Base-by-base conservation (phyloP, 176 grass and related monocot genomes). In the Triticum dicoccoides region DNA sequence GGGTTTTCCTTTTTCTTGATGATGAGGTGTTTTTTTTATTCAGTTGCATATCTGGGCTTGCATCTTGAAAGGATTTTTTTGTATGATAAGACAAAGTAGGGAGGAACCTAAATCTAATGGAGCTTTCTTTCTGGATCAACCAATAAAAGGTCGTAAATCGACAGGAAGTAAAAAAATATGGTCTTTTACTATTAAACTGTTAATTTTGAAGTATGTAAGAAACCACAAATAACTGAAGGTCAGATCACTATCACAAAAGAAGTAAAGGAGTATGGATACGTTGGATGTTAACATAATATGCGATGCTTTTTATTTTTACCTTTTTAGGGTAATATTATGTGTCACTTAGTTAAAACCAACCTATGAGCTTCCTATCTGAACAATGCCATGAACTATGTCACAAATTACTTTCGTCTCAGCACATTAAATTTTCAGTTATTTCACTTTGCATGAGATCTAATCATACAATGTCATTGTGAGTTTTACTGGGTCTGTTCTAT, bases 1-100 rank as follows among this genome's bases (percentile, higher is more conserved):
- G 25, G 20, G 69, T 35, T 81, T 29, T 11, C 23, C 33, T 69
- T 90, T 69, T 90, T 87, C 24, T 76, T 67, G 15, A 62, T 80
- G 37, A 17, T 54, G 17, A 44, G 56, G 18, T 69, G 3, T 68
- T 54, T 56, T 4, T 11, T 34, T 34, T 14, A 24, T 8, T 47
- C 70, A 12, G 41, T 25, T 82, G 67, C 18, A 71, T 63, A 30
- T 41, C 25, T 82, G n/a, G 17, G 21, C 21, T 86, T 9, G 21
- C 52, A 83, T 41, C 41, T 42, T 44, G 21, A 51, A 49, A 27
- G 41, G 8, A 0, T 63, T 6, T 12, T 27, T 24, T 73, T 6
- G 32, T n/a, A 85, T 59, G 47, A 54, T 52, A 73, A 11, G 29
- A 38, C 30, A 27, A 78, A 68, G 8, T 79, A 68, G 61, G 29